Evolutionary conservation across 805 yeast genomes (phyloP), one percentile per base, ranked within the genome.

Genomic region (Yarrowia deformans): DNA sequence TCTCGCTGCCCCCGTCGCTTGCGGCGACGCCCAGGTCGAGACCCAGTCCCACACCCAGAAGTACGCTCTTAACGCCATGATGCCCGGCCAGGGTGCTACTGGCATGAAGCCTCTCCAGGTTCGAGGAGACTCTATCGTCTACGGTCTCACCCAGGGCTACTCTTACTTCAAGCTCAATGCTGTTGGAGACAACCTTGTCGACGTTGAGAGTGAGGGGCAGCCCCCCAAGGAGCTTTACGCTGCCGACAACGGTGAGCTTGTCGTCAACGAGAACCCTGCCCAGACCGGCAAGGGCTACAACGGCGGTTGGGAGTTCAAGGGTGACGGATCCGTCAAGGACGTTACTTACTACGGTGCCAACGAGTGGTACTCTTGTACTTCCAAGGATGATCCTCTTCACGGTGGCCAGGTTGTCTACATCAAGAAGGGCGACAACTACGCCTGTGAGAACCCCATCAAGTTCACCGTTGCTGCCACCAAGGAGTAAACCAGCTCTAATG

Each of bases 341-440:
- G 55, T 50, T 14, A 32, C 40, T 8, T 50, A 50, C 37, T 50
- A 50, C 14, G 55, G 39, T 1, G 32, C 14, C 23, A 32, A 50
- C 23, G 40, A 50, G 8, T 50, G 55, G 55, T 50, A 50, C 55
- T 50, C 55, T 32, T 50, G 55, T 16, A 34, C 19, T 5, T 50
- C 55, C 14, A 9, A 14, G 23, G 13, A 16, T 8, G 55, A 50
- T n/a, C 55, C 55, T 50, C 55, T 50, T 3, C 55, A 50, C 23
- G 55, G 55, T 1, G 55, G 55, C 8, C 55, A 16, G 14, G 55
- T 32, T 2, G 55, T 50, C 14, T n/a, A 50, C 23, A 14, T 50
- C 8, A 50, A 50, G 55, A 32, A 34, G 55, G 55, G 55, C 19
- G 55, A 50, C 40, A 48, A 48, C 34, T 50, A 50, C 39, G 55